Base-by-base conservation (phyloP, 768 basidiomycete genomes). In the Hericium rajendrae region DNA sequence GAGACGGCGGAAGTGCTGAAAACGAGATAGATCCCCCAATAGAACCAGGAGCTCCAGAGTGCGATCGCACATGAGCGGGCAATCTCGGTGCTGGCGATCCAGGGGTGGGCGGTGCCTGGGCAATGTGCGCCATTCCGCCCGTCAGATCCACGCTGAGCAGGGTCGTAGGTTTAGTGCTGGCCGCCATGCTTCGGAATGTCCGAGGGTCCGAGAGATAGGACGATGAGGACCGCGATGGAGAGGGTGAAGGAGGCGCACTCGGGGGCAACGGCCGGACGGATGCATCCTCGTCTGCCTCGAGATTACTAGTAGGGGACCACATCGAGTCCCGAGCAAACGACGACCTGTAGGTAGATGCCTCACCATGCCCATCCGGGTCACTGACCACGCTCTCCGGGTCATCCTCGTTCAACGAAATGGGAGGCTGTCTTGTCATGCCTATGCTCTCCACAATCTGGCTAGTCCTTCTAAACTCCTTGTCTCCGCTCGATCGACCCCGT, bases 81-180 rank as follows among this genome's bases (percentile, higher is more conserved):
- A 84, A 71, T 51, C 87, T 80, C 60, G 78, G 73, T 12, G 75
- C 60, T 55, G 78, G 76, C 5, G 80, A 73, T 8, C 76, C 72
- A 0, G 85, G 80, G 24, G 86, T 85, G 38, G 73, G 65, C 41
- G 89, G 84, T 10, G 83, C 90, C 67, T 95, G 89, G 6, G 93
- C 93, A 63, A 95, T 95, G 70, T 95, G 92, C 0, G 88, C 93
- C 77, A 93, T 85, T 12, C 88, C 88, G 62, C 84, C 84, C 6
- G 84, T 81, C 24, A 92, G 69, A 65, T 97, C 94, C 60, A 95
- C 82, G 63, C 89, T 92, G n/a, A 97, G 75, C 24, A 97, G 71
- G 0, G 94, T 98, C 5, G 94, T 98, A 2, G 93, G 94, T 70
- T 97, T 97, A 12, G 94, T 98, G 64, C 88, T 91, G 6, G 88